Base-by-base conservation (phyloP, 495 filamentous ascomycete species). In the Penicillium simplicissimum region DNA sequence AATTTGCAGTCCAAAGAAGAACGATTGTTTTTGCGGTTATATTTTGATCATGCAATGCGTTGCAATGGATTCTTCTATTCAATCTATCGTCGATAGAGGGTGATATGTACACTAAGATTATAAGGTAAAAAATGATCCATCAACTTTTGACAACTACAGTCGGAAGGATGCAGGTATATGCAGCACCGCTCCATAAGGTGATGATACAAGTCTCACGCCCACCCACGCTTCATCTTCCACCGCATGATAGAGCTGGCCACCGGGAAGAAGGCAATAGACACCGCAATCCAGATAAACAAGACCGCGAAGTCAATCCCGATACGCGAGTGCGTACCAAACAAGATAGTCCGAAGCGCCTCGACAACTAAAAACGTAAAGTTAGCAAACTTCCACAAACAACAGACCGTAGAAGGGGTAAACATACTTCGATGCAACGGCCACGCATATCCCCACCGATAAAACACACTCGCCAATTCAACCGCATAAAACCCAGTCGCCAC, bases 401-500 rank as follows among this genome's bases (percentile, higher is more conserved):
- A 52, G 17, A 48, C 23, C 5, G 8, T 11, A 4, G 13, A 49
- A 42, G 31, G 3, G 9, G 21, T 28, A 15, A 37, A 75, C 77
- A 67, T 69, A 83, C 81, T 80, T 52, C 82, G 75, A 72, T 91
- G 85, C 69, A 91, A 73, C n/a, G 87, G 88, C 87, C 87, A 90
- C 9, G 85, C 88, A 75, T 87, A 88, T 0, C 88, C 88, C 85
- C 87, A 91, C 2, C 71, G 65, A 69, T 86, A 91, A 69, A 89
- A 89, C 0, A 69, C 71, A 1, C 85, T 81, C 8, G 84, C 82
- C 21, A 91, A 58, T 35, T 82, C 82, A 28, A 91, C 66, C 1
- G 79, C 66, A 73, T 90, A 89, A 70, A 92, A 90, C 0, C 79
- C 77, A 0, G 86, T 88, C 0, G 81, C 71, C 4, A 90, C 86